Base-by-base conservation (phyloP, 768 basidiomycete species). In the Tubosaeta brunneosetosa region DNA sequence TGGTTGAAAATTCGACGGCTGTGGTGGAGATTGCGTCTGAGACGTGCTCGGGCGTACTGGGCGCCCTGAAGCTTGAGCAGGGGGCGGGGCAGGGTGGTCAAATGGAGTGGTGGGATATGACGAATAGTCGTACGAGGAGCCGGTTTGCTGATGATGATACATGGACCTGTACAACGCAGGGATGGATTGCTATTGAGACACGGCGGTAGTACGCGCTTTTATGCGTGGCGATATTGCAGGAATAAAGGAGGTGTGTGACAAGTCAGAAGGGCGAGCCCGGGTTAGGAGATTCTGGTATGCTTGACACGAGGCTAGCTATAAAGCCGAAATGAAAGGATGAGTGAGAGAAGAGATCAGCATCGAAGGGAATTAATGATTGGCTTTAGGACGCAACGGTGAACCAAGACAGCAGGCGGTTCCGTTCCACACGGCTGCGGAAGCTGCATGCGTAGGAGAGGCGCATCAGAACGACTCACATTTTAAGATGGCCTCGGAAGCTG, bases 101-200 rank as follows among this genome's bases (percentile, higher is more conserved):
- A 59, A 68, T 4, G 68, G 57, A 8, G 69, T 53, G 27, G 62
- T 58, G 26, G 63, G 67, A 53, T 80, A 77, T 50, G 74, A 65
- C 29, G 76, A 44, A 64, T 82, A 83, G 56, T 78, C 79, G 63
- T 86, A 85, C 52, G 72, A 59, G 50, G 72, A 72, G 34, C 70
- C 64, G 32, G 72, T 72, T 17, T 73, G 75, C 48, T 77, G 71
- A 53, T 75, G 69, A 49, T 75, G 74, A 64, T 85, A 85, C 66
- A 82, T 71, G 61, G 82, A 82, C 78, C 74, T 48, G 75, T 72
- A 42, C 5, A 80, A 79, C 40, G 80, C 70, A 34, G 80, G 73
- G 78, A 77, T 78, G 58, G 54, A 41, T 45, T 49, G 57, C 17
- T 44, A 53, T 41, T 53, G 58, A 55, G 43, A 49, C 53, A 55